These are phyloP conservation scores for Avena atlantica DNA, from an alignment of 176 grass and related monocot species.

Conservation along the genomic window DNA sequence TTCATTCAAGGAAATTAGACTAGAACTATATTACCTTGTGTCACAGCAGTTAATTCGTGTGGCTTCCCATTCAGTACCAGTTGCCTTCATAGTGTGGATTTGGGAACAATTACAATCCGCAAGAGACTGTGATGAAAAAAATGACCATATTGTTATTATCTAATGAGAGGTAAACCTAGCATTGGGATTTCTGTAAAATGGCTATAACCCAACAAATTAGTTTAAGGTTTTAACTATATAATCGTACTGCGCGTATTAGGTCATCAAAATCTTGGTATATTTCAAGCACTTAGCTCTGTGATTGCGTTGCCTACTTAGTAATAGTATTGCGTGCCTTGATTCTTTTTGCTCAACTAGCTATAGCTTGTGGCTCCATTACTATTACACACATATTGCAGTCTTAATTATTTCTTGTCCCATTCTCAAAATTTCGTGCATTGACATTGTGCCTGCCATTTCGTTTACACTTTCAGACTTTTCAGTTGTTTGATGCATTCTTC, in stretches of 20 bases:
- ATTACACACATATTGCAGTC: neutral
- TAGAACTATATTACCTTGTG: neutral
- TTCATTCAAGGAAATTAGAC: constrained; percentile 39
- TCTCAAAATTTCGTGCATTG: neutral
- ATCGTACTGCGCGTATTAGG: neutral
- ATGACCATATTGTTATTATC: neutral
- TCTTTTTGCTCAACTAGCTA: neutral
- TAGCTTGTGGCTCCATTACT: constrained; percentile 15
- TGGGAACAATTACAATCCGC: neutral
- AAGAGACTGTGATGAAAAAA: neutral
- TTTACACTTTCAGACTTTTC: constrained; percentile 21
- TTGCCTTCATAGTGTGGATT: neutral
- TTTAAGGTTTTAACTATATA: neutral
- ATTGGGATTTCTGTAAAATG: neutral
- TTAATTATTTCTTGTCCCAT: constrained; percentile 5
- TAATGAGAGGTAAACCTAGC: neutral
- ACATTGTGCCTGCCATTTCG: neutral
- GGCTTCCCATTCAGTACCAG: neutral
- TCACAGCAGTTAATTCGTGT: neutral
- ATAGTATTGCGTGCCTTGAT: neutral
- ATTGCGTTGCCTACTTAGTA: neutral
- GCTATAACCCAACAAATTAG: neutral
- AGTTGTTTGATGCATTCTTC: constrained; percentile 31
- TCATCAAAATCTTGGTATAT: neutral
- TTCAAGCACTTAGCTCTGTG: neutral